phyloP scores from a whole-genome alignment of 2,329 filamentous ascomycete genomes.

The Ophiostoma angusticollis region DNA sequence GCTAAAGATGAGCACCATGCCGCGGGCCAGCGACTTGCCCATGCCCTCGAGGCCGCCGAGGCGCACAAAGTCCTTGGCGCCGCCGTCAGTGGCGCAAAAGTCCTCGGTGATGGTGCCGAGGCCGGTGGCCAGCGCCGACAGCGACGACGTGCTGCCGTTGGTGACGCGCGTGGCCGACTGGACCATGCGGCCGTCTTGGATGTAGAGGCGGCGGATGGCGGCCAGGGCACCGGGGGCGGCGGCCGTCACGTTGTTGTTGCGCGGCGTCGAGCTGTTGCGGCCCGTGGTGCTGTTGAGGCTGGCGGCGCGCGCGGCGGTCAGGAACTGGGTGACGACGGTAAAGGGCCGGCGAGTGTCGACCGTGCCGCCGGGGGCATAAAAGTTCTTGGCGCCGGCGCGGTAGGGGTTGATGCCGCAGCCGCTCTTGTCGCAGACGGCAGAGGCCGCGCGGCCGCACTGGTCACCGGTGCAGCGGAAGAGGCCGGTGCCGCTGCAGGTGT shows the following conservation, averaged over 20 bases:
- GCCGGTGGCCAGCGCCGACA: constrained; percentile 4
- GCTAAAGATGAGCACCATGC: constrained; percentile 40
- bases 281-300: too few species aligned
- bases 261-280: too few species aligned
- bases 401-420: constrained; percentile 25
- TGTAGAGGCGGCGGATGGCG: constrained; percentile 34
- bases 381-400: constrained; percentile 17
- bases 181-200: constrained; percentile 33
- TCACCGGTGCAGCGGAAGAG: constrained; percentile 24
- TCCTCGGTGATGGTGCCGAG: constrained; percentile 14
- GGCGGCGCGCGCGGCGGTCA: too few species aligned
- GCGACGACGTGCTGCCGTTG: not conserved
- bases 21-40: constrained; percentile 28
- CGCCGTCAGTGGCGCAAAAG: constrained; percentile 12
- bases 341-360: constrained; percentile 20
- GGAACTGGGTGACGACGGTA: constrained; percentile 36
- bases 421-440: constrained; percentile 20
- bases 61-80: constrained; percentile 17
- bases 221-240: constrained; percentile 21
- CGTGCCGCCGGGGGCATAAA: constrained; percentile 15
- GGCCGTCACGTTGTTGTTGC: too few species aligned
- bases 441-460: constrained; percentile 11
- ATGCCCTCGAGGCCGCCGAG: constrained; percentile 18
- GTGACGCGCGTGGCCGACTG: constrained; percentile 11
- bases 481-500: constrained; percentile 27